A percentile compares a stretch with the other conserved stretches of the same genome.
phyloP scores from a whole-genome alignment of 345 rosid genomes.

The Eucalyptus pauciflora region DNA sequence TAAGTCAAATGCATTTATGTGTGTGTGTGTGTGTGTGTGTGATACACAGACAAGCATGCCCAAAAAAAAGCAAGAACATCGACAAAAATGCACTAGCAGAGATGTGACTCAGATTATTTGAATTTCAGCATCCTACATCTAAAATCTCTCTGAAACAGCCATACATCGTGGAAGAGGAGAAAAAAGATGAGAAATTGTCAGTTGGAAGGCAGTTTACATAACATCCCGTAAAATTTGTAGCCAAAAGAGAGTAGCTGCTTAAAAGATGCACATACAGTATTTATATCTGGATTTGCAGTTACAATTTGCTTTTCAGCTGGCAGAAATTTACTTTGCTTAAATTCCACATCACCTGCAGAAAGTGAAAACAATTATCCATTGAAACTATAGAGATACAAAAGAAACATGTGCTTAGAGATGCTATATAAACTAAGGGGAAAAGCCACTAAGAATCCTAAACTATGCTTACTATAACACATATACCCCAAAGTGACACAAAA shows the following conservation, averaged over 20 bases:
- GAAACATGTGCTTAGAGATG: neutral
- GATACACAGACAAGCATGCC: neutral
- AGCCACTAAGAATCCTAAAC: no score
- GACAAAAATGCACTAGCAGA: neutral
- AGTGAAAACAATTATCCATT: neutral
- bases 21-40: neutral
- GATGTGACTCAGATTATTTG: neutral
- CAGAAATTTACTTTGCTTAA: constrained; percentile 79
- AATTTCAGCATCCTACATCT: neutral
- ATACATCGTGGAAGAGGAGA: neutral
- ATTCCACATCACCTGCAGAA: constrained; percentile 80
- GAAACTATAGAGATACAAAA: neutral
- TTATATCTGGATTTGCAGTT: constrained; percentile 82
- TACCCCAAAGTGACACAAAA: no score
- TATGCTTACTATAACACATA: no score
- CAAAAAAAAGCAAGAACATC: neutral
- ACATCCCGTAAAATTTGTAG: neutral
- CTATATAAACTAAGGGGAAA: neutral
- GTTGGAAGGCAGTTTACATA: neutral
- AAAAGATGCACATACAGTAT: constrained; percentile 21
- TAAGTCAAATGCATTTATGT: neutral
- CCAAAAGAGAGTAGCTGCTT: neutral
- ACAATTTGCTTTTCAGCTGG: constrained; percentile 78
- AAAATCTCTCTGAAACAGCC: neutral
- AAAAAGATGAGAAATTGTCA: neutral